Conservation (phyloP, 2,329 filamentous ascomycete genomes). For the Trichoderma sp. region DNA sequence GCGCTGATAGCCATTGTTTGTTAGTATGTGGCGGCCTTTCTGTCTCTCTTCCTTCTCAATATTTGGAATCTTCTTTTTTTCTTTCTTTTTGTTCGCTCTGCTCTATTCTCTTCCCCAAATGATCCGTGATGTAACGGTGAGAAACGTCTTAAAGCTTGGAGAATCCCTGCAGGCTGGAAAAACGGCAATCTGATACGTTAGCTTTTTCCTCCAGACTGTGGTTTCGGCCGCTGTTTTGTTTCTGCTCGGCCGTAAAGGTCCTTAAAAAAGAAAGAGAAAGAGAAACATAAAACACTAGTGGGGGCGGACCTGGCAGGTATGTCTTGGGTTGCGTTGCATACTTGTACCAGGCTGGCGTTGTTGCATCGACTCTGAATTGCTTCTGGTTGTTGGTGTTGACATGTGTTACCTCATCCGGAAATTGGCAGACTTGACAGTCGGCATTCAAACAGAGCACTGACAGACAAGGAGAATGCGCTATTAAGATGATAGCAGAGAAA, state of each 20-base stretch:
- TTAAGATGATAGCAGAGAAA: not conserved
- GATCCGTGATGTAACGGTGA: constrained; percentile 10
- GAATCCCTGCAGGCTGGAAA: constrained; percentile 8
- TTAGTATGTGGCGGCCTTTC: not conserved
- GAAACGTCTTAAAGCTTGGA: constrained; percentile 9
- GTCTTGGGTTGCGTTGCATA: not conserved
- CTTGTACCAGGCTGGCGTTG: not conserved
- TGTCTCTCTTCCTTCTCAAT: not conserved
- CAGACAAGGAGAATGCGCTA: not conserved
- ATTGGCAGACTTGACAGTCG: not conserved
- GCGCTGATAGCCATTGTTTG: constrained; percentile 17
- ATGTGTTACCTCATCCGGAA: not conserved
- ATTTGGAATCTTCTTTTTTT: not conserved
- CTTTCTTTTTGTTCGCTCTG: not conserved
- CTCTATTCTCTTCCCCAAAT: not conserved
- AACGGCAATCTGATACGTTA: not conserved
- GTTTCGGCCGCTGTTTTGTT: not conserved
- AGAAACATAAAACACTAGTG: constrained; percentile 9
- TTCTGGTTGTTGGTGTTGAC: not conserved
- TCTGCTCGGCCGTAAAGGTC: constrained; percentile 2
- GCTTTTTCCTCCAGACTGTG: not conserved
- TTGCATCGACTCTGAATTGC: not conserved
- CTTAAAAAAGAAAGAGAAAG: not conserved
- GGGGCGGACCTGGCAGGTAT: not conserved
- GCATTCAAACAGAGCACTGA: not conserved